A percentile compares a stretch with the other conserved stretches of the same genome.
These are phyloP conservation scores for Gaultheria prostrata DNA, from an alignment of 148 eudicot species.

Conservation along the genomic window DNA sequence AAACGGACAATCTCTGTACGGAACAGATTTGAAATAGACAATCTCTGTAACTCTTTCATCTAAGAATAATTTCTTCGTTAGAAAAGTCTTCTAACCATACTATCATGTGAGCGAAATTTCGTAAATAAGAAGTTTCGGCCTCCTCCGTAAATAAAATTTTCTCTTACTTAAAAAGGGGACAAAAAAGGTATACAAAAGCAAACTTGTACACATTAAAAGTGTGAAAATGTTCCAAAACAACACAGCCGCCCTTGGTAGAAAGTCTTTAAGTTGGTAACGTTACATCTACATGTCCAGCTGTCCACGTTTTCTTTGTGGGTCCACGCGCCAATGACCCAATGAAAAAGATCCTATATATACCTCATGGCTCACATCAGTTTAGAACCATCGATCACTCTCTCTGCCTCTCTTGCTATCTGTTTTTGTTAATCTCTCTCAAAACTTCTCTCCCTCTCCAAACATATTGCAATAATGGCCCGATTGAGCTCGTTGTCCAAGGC, in stretches of 20 bases:
- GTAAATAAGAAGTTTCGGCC: too few relatives aligned
- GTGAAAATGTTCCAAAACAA: not conserved
- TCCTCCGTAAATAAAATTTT: too few relatives aligned
- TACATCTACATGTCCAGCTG: not conserved
- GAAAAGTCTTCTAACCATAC: too few relatives aligned
- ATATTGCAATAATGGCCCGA: not conserved
- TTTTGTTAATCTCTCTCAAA: not conserved
- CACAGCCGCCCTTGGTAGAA: not conserved
- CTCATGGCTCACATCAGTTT: not conserved
- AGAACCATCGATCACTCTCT: not conserved
- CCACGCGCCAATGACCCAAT: not conserved
- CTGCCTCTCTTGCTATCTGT: not conserved
- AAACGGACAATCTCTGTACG: too few relatives aligned
- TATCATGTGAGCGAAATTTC: too few relatives aligned
- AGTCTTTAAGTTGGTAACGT: not conserved
- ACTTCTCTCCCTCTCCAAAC: not conserved
- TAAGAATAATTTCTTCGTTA: too few relatives aligned
- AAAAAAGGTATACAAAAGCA: too few relatives aligned
- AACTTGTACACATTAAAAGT: too few relatives aligned
- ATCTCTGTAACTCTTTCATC: too few relatives aligned
- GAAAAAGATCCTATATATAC: not conserved
- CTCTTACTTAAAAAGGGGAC: too few relatives aligned
- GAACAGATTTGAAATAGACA: too few relatives aligned
- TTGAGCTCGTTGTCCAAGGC: constrained; percentile 17
- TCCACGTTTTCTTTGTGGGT: not conserved